phyloP scores from a whole-genome alignment of 2,329 filamentous ascomycete species.

The Fusarium sp. region DNA sequence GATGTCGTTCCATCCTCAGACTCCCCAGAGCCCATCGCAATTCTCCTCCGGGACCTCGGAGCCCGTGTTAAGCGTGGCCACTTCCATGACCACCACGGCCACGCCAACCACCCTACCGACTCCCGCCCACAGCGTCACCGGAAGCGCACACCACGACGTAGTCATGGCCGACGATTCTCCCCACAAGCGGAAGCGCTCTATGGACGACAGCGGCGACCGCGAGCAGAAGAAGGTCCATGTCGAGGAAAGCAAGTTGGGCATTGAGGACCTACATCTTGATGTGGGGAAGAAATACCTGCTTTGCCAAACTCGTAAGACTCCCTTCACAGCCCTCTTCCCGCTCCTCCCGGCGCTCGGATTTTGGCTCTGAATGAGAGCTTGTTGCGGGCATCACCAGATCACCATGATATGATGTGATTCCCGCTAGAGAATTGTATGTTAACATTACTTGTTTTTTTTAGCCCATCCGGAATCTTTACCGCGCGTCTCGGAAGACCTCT shows the following conservation, averaged over 20 bases:
- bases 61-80: conserved; percentile 65
- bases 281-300: conserved; percentile 78
- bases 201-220: conserved; percentile 70
- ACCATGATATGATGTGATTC: conserved; percentile 35
- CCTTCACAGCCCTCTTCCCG: conserved; percentile 59
- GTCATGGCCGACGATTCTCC: conserved; percentile 68
- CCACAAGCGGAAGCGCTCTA: conserved; percentile 74
- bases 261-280: conserved; percentile 76
- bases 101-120: conserved; percentile 71
- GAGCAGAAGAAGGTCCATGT: conserved; percentile 74
- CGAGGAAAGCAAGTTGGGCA: conserved; percentile 73
- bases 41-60: conserved; percentile 70
- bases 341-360: conserved; percentile 47
- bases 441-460: conserved; percentile 61
- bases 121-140: conserved; percentile 75
- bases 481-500: conserved; percentile 70
- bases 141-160: conserved; percentile 63
- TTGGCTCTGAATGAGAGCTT: conserved; percentile 40
- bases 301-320: conserved; percentile 77
- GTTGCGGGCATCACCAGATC: conserved; percentile 41
- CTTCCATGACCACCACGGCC: conserved; percentile 66
- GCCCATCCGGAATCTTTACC: conserved; percentile 65
- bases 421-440: conserved; percentile 57
- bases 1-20: conserved; percentile 78
- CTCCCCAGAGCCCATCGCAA: conserved; percentile 77